These are phyloP conservation scores for Penicillium fuscoglaucum DNA, from an alignment of 2,329 filamentous ascomycete genomes.

Conservation along the genomic window DNA sequence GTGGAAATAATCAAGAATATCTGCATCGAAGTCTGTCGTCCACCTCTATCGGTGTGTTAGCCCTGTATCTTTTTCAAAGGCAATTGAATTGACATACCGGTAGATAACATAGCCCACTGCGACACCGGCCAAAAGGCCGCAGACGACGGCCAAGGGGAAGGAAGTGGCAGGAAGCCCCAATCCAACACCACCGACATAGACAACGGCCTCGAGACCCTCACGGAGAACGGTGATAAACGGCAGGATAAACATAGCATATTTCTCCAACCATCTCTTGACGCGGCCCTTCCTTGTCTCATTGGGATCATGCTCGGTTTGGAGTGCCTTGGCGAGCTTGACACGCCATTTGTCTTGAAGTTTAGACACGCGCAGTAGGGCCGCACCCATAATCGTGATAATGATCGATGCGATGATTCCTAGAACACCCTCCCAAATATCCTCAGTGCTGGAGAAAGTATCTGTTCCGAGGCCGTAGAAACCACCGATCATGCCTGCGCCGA, in stretches of 20 bases:
- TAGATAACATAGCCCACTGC: conserved; percentile 74
- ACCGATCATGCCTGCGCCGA: conserved; percentile 69
- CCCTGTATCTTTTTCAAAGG: background rate
- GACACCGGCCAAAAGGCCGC: conserved; percentile 67
- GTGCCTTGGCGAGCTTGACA: conserved; percentile 70
- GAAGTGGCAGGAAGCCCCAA: conserved; percentile 72
- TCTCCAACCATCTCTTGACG: conserved; percentile 67
- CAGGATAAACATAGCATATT: conserved; percentile 81
- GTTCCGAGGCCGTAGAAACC: conserved; percentile 70
- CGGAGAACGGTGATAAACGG: conserved; percentile 86
- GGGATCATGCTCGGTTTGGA: conserved; percentile 49
- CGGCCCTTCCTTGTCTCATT: conserved; percentile 42
- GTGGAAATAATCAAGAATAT: conserved; percentile 80
- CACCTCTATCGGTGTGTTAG: conserved; percentile 48
- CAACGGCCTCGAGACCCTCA: conserved; percentile 81
- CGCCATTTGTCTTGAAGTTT: conserved; percentile 88
- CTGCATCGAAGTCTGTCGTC: conserved; percentile 67
- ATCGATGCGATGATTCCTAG: conserved; percentile 73
- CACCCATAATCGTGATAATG: conserved; percentile 81
- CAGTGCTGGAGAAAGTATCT: conserved; percentile 66
- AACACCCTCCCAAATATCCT: conserved; percentile 78
- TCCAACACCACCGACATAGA: conserved; percentile 83
- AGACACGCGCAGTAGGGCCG: conserved; percentile 74
- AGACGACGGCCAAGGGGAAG: conserved; percentile 74
- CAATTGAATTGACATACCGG: conserved; percentile 55